Evolutionary conservation across 768 basidiomycete species (phyloP).

Genomic region (Leccinum sublutescens): DNA sequence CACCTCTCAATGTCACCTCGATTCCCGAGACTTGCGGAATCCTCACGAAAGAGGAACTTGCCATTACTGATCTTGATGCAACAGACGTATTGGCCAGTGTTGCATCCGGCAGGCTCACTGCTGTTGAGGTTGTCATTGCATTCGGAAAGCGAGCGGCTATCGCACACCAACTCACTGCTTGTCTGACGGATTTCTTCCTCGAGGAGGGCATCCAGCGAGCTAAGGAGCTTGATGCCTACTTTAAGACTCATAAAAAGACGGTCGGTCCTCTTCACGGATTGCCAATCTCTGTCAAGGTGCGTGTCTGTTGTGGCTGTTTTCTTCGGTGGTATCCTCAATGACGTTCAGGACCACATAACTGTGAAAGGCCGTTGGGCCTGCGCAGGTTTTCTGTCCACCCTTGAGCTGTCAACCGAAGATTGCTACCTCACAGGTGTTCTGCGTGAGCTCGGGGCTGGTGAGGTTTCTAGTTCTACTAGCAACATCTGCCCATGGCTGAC

Average conservation of each 20-base stretch:
- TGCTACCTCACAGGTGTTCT: conserved; percentile 35
- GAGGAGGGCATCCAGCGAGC: conserved; percentile 42
- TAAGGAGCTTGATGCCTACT: conserved; percentile 41
- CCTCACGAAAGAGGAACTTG: conserved; percentile 32
- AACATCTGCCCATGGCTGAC: conserved; percentile 3
- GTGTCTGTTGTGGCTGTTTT: background rate
- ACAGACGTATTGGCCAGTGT: conserved; percentile 32
- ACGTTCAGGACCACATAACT: conserved; percentile 37
- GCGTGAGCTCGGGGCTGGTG: conserved; percentile 42
- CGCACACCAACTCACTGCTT: conserved; percentile 46
- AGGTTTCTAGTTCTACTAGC: background rate
- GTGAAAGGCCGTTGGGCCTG: conserved; percentile 41
- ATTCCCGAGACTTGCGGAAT: conserved; percentile 35
- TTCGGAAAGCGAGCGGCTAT: conserved; percentile 52
- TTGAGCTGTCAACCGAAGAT: conserved; percentile 27
- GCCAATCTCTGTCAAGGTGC: conserved; percentile 41
- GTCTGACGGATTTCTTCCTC: conserved; percentile 45
- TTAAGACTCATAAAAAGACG: conserved; percentile 36
- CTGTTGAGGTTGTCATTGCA: conserved; percentile 41
- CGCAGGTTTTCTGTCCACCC: conserved; percentile 33
- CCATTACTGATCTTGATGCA: conserved; percentile 37
- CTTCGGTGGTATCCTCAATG: background rate
- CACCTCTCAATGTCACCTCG: conserved; percentile 32
- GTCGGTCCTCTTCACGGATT: conserved; percentile 45
- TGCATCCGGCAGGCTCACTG: conserved; percentile 30